These are phyloP conservation scores for Gnomoniopsis sp. DNA, from an alignment of 2,329 filamentous ascomycete genomes.

Conservation along the genomic window DNA sequence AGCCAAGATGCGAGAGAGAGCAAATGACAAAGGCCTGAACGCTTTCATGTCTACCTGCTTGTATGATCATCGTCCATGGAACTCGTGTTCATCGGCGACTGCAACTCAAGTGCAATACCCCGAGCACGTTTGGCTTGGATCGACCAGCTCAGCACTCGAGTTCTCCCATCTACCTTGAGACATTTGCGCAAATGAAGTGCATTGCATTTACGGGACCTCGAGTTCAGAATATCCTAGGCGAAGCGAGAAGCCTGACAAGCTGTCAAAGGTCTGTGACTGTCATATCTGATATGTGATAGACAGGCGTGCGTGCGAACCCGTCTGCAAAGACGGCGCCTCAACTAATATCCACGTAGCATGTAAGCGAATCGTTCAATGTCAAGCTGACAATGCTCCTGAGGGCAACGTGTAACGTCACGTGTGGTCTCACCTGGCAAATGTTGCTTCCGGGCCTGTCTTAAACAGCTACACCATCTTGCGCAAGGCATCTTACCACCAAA, in stretches of 20 bases:
- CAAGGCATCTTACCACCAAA: not conserved
- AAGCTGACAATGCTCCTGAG: not conserved
- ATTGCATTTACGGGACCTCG: too few species aligned
- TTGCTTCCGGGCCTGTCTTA: conserved; percentile 9
- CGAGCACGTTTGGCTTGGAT: too few species aligned
- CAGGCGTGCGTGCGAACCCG: not conserved
- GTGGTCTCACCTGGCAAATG: conserved; percentile 16
- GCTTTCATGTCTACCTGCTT: too few species aligned
- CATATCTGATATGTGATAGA: not conserved
- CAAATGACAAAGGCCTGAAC: too few species aligned
- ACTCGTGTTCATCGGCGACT: too few species aligned
- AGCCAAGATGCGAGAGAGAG: too few species aligned
- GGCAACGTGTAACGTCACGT: conserved; percentile 14
- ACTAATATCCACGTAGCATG: not conserved
- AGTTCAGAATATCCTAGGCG: not conserved
- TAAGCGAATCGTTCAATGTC: not conserved
- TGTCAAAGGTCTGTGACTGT: not conserved
- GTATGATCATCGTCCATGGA: too few species aligned
- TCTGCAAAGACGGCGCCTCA: not conserved
- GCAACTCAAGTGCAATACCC: too few species aligned
- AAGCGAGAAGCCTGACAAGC: not conserved
- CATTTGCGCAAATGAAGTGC: not conserved
- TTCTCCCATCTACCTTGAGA: not conserved
- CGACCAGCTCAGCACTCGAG: too few species aligned
- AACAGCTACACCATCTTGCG: conserved; percentile 10